Conservation (phyloP, 495 filamentous ascomycete genomes). For the Geoglossum glabrum region DNA sequence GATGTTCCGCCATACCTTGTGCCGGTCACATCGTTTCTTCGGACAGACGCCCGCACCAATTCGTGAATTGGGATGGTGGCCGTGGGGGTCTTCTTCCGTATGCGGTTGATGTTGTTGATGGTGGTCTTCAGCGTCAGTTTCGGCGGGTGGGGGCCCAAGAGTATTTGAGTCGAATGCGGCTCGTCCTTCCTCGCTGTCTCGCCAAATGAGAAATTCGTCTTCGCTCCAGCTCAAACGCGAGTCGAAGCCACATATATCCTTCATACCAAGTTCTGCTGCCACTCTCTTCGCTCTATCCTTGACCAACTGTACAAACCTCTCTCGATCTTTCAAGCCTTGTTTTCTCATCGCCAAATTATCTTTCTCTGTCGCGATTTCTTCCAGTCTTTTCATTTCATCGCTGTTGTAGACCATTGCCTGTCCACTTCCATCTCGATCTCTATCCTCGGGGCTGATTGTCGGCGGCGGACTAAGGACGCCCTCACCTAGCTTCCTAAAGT, state of each 20-base stretch:
- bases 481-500: constrained; percentile 39
- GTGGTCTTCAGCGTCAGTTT: background rate
- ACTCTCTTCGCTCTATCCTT: background rate
- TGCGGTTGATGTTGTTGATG: background rate
- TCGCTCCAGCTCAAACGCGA: constrained; percentile 5
- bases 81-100: background rate
- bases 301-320: background rate
- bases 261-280: background rate
- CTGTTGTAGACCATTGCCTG: background rate
- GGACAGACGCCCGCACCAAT: background rate
- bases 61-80: background rate
- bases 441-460: constrained; percentile 1
- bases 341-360: background rate
- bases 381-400: background rate
- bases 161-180: background rate
- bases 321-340: background rate
- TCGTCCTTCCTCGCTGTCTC: background rate
- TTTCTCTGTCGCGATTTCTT: background rate
- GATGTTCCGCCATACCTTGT: background rate
- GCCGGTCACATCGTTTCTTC: constrained; percentile 6
- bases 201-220: constrained; percentile 4
- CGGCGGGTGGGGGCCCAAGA: background rate
- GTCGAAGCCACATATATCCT: constrained; percentile 6
- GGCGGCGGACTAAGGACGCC: constrained; percentile 6
- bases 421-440: background rate